Conservation (phyloP, 2,329 filamentous ascomycete species). For the Macrophomina phaseolina region DNA sequence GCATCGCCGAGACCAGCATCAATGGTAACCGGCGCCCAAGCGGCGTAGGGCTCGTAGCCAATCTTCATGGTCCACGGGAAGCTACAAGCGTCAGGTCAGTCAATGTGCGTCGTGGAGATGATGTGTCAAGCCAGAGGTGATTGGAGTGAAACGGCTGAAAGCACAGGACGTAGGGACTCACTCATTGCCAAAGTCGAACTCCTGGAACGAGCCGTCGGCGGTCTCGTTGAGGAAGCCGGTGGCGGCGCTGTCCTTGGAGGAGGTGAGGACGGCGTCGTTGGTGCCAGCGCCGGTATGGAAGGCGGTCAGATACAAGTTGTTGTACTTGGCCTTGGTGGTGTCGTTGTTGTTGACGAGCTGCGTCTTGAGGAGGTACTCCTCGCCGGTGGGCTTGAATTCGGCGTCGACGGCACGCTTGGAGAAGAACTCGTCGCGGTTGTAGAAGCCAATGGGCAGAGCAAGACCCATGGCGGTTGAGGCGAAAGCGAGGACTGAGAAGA, state of each 20-base stretch:
- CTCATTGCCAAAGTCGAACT: slow-evolving; percentile 28
- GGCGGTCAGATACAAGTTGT: slow-evolving; percentile 27
- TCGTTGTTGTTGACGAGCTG: slow-evolving; percentile 19
- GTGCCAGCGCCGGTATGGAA: slow-evolving; percentile 29
- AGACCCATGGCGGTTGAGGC: slow-evolving; percentile 15
- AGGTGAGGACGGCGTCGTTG: slow-evolving; percentile 27
- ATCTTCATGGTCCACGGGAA: slow-evolving; percentile 26
- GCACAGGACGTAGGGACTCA: not conserved
- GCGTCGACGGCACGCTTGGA: slow-evolving; percentile 1
- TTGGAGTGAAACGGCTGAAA: not conserved
- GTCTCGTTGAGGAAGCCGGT: slow-evolving; percentile 28
- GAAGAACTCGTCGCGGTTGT: slow-evolving; percentile 22
- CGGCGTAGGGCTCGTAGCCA: slow-evolving; percentile 25
- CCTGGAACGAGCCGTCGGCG: slow-evolving; percentile 15
- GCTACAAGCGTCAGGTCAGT: not conserved
- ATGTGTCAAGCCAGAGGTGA: not conserved
- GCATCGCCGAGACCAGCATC: slow-evolving; percentile 20
- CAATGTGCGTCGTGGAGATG: not conserved
- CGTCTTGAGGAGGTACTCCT: slow-evolving; percentile 21
- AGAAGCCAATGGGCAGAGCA: slow-evolving; percentile 22
- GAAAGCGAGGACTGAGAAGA: slow-evolving; percentile 8
- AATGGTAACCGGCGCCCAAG: slow-evolving; percentile 25
- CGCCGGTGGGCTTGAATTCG: slow-evolving; percentile 15
- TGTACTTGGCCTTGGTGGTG: slow-evolving; percentile 22
- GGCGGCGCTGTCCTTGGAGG: not conserved